phyloP scores from a whole-genome alignment of 306 rosid genomes.

The Datisca glomerata region DNA sequence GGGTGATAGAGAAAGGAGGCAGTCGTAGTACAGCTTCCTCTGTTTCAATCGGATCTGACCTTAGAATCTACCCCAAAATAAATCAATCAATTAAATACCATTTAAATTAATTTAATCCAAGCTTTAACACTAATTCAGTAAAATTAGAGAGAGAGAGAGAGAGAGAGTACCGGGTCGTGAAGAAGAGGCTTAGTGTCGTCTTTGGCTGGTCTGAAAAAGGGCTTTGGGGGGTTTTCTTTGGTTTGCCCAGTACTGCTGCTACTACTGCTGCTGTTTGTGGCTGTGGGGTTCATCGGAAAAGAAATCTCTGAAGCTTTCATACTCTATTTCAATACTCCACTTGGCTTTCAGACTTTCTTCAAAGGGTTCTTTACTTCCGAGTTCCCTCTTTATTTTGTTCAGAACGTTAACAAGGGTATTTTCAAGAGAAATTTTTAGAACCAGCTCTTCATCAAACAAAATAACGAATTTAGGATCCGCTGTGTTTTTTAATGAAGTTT shows the following conservation, averaged over 20 bases:
- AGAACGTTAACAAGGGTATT: no score
- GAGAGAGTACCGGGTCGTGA: slow-evolving; percentile 62
- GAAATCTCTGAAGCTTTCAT: slow-evolving; percentile 39
- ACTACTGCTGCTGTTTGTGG: no score
- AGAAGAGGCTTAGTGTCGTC: slow-evolving; percentile 83
- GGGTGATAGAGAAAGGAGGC: slow-evolving; percentile 36
- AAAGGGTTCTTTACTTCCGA: no score
- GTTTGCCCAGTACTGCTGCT: background rate
- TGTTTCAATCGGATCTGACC: slow-evolving; percentile 81
- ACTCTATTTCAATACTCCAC: no score
- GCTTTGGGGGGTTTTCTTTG: slow-evolving; percentile 27
- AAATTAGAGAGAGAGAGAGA: background rate
- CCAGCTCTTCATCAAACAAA: no score
- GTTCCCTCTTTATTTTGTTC: no score
- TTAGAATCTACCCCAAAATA: slow-evolving; percentile 44
- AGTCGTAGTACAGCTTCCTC: slow-evolving; percentile 76
- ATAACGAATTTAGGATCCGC: no score
- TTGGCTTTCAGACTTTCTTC: no score
- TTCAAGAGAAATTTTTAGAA: no score
- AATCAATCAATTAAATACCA: background rate
- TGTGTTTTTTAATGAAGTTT: no score
- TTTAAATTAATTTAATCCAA: background rate
- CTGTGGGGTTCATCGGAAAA: no score
- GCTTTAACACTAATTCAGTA: background rate
- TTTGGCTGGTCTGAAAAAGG: slow-evolving; percentile 60